Conservation (phyloP, 176 grass and related monocot genomes). For the Musa beccarii region DNA sequence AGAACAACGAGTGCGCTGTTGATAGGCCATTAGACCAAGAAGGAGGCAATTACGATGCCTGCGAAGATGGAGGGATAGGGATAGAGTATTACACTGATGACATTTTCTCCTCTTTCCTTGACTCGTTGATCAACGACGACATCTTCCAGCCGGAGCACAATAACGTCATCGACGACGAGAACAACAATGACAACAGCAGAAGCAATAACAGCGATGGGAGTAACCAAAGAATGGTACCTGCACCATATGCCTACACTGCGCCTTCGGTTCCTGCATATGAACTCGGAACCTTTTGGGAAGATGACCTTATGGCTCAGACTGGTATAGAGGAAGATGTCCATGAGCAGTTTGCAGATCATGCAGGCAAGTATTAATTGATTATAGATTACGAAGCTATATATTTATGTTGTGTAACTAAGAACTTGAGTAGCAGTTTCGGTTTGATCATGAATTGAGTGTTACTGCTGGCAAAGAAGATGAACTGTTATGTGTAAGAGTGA, state of each 20-base stretch:
- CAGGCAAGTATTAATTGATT: not conserved
- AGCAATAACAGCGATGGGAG: not conserved
- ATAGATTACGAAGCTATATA: not conserved
- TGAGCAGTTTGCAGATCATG: not conserved
- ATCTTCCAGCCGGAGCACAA: not conserved
- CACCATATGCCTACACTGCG: not conserved
- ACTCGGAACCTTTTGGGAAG: not conserved
- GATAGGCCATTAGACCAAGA: not conserved
- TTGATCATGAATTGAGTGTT: not conserved
- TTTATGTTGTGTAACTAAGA: not conserved
- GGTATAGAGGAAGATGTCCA: not conserved
- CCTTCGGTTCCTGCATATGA: not conserved
- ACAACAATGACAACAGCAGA: not conserved
- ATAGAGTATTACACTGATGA: not conserved
- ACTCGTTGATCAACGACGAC: conserved; percentile 14
- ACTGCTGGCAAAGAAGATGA: too few relatives aligned
- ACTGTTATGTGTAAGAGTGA: too few relatives aligned
- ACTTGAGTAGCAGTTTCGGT: not conserved
- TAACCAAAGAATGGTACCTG: not conserved
- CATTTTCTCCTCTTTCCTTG: conserved; percentile 19
- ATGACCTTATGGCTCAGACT: not conserved
- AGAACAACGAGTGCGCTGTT: not conserved
- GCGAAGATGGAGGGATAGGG: not conserved
- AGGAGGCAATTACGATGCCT: not conserved
- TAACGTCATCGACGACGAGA: not conserved